Base-by-base conservation (phyloP, 1,284 basidiomycete genomes). In the Macrocybe sp. region DNA sequence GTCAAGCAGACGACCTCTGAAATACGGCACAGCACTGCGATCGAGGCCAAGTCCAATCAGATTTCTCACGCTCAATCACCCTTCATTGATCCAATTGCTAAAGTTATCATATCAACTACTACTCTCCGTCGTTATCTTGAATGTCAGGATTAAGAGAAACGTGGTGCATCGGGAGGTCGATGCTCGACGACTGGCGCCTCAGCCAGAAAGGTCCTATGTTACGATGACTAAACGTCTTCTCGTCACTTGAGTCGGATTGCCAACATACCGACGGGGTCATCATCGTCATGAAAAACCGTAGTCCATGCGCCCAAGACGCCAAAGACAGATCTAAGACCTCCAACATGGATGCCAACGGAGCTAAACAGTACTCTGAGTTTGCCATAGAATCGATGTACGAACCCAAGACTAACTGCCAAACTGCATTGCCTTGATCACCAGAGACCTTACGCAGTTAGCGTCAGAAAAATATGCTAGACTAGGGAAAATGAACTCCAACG, bases 271-370 rank as follows among this genome's bases (percentile, higher is more conserved):
- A 79, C 69, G 16, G 79, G 79, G 56, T 81, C 79, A 32, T 73
- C 74, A 1, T 45, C 50, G 30, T 85, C 81, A 51, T 88, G 85
- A 37, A 79, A 75, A 5, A 79, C 66, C 0, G 85, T 87, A 1
- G 84, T 83, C 85, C 85, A 88, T 7, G 76, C 54, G 0, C 85
- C 85, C 9, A 86, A 57, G 1, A 82, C 70, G 11, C 85, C 85
- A 58, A 67, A 81, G 3, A 63, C 63, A 6, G 84, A 85, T 7
- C 78, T 72, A 11, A 83, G 56, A 3, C 72, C 75, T 7, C 85
- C 84, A 10, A 87, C 55, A 53, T 85, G 82, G 11, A 88, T 64
- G 16, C 76, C 84, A 49, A 82, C 74, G 11, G 75, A 82, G 55
- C 85, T 86, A 49, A 28, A 46, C 30, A 44, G n/a, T 41, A 22